A percentile compares a stretch with the other conserved stretches of the same genome.
These are phyloP conservation scores for Luvunga scandens DNA, from an alignment of 345 rosid species.

Conservation along the genomic window DNA sequence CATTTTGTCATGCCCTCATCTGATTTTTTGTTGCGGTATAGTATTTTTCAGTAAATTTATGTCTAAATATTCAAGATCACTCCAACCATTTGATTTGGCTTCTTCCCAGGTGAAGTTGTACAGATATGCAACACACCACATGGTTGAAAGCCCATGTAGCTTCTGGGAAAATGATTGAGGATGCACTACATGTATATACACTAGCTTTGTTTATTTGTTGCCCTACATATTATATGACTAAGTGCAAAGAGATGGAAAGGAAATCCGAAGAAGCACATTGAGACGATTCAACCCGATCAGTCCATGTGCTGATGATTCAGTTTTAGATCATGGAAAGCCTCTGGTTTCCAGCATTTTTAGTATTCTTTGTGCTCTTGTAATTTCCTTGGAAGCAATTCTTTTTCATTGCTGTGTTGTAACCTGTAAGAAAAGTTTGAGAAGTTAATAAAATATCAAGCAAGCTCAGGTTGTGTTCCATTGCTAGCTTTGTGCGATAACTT, in stretches of 20 bases:
- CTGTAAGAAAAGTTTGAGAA: conserved; percentile 23
- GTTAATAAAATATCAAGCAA: conserved; percentile 18
- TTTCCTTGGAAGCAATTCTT: conserved; percentile 24
- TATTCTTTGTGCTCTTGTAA: conserved; percentile 5
- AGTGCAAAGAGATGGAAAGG: conserved; percentile 15
- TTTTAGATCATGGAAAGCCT: conserved; percentile 36
- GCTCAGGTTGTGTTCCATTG: neutral
- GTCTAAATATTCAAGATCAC: conserved; percentile 20
- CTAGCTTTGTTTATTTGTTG: neutral
- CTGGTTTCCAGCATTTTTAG: conserved; percentile 38
- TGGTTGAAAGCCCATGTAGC: conserved; percentile 26
- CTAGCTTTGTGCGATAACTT: neutral
- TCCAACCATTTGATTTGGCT: conserved; percentile 31
- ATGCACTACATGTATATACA: conserved; percentile 26
- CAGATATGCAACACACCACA: conserved; percentile 60
- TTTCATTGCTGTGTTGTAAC: conserved; percentile 25
- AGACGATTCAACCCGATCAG: conserved; percentile 38
- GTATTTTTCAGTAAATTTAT: conserved; percentile 24
- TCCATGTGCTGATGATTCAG: conserved; percentile 58
- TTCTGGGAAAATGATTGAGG: conserved; percentile 39
- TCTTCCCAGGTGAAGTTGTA: conserved; percentile 70
- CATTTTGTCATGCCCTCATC: conserved; percentile 20
- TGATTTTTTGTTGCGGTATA: conserved; percentile 16
- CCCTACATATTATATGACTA: conserved; percentile 15
- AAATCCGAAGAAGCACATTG: conserved; percentile 42